Conservation (phyloP, 345 rosid species). For the Hirschfeldia incana region DNA sequence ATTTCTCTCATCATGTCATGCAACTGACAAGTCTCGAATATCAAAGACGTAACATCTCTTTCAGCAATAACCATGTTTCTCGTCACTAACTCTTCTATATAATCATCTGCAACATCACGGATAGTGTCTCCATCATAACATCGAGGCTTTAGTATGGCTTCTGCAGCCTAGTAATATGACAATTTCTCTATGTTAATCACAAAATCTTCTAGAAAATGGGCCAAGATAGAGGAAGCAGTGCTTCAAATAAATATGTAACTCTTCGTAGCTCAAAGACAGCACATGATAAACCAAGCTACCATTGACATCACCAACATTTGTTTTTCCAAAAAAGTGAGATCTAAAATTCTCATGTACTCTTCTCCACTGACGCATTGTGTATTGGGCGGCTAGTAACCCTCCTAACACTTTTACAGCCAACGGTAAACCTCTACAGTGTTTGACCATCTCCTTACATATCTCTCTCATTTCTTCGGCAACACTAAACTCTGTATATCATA, state of each 20-base stretch:
- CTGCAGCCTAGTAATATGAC: too few species aligned
- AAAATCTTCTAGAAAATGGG: too few species aligned
- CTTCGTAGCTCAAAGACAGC: constrained; percentile 21
- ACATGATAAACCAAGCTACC: background rate
- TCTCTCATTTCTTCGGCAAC: background rate
- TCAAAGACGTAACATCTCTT: too few species aligned
- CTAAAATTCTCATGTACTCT: background rate
- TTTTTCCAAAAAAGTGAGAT: background rate
- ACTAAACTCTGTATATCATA: background rate
- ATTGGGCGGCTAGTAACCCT: constrained; percentile 6
- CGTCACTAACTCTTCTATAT: too few species aligned
- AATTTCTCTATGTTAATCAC: too few species aligned
- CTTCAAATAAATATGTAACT: background rate
- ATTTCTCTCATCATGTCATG: too few species aligned
- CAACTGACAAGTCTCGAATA: too few species aligned
- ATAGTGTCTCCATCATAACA: too few species aligned
- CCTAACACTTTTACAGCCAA: background rate
- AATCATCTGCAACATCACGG: too few species aligned
- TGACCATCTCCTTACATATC: background rate
- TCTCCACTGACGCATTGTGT: background rate
- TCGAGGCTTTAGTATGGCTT: too few species aligned
- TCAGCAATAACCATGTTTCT: too few species aligned
- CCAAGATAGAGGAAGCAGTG: too few species aligned
- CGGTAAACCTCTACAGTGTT: background rate
- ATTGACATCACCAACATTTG: background rate